phyloP scores from a whole-genome alignment of 192 early-diverging fungal species.

The Coemansia sp. region DNA sequence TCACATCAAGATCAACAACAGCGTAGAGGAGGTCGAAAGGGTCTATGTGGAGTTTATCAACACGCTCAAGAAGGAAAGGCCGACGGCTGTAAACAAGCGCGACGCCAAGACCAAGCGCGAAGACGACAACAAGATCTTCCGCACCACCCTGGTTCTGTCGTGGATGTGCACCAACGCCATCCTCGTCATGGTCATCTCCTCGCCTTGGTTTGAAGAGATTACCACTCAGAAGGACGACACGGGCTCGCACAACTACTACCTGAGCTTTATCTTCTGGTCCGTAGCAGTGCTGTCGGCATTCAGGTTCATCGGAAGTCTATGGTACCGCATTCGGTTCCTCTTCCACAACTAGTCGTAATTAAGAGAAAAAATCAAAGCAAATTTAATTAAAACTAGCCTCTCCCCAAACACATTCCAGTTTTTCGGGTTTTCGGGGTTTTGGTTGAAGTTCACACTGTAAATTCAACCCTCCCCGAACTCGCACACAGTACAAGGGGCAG shows the following conservation, averaged over 20 bases:
- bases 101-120: conserved; percentile 84
- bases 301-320: conserved; percentile 74
- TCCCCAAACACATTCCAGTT: no score
- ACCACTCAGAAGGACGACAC: conserved; percentile 33
- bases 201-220: conserved; percentile 49
- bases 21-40: conserved; percentile 78
- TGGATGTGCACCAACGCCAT: conserved; percentile 89
- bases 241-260: conserved; percentile 71
- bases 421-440: no score
- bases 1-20: conserved; percentile 74
- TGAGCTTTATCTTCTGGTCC: conserved; percentile 87
- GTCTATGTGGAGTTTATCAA: conserved; percentile 81
- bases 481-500: no score
- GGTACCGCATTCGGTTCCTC: conserved; percentile 69
- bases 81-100: conserved; percentile 46
- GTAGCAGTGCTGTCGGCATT: conserved; percentile 72
- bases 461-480: no score
- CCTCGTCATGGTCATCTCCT: conserved; percentile 74
- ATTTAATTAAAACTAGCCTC: no score
- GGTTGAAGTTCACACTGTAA: no score
- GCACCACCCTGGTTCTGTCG: conserved; percentile 76
- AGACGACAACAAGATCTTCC: conserved; percentile 88
- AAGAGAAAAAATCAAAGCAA: no score
- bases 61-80: conserved; percentile 59
- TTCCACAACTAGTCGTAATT: conserved; percentile 38